Evolutionary conservation across 306 rosid genomes (phyloP).

Genomic region (Acacia melanoxylon): DNA sequence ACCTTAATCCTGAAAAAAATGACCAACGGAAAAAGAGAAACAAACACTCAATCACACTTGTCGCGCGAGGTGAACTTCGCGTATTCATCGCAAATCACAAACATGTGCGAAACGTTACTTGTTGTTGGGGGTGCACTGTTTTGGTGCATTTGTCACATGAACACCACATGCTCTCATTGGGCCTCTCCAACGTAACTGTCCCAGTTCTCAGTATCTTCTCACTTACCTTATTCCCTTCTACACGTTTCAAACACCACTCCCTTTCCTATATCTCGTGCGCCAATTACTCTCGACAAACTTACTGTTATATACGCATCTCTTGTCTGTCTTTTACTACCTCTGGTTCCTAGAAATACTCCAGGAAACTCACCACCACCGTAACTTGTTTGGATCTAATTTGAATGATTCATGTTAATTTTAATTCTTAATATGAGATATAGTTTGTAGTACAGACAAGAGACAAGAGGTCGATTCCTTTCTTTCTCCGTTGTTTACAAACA

Average conservation of each 20-base stretch:
- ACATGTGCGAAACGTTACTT: slow-evolving; percentile 15
- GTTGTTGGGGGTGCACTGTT: not conserved
- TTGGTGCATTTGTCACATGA: slow-evolving; percentile 17
- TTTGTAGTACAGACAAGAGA: rapidly evolving
- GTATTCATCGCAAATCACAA: not conserved
- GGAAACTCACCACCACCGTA: too few species aligned
- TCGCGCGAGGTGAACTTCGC: too few species aligned
- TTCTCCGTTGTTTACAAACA: not conserved
- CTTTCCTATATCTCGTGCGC: not conserved
- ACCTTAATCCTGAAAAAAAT: too few species aligned
- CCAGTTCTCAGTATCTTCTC: slow-evolving; percentile 15
- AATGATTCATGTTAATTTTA: too few species aligned
- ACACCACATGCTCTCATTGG: not conserved
- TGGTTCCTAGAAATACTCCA: too few species aligned
- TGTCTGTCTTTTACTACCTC: not conserved
- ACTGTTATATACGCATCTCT: not conserved
- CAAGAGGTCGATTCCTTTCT: too few species aligned
- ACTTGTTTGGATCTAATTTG: too few species aligned
- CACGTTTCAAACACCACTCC: not conserved
- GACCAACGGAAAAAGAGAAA: not conserved
- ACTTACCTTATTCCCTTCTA: not conserved
- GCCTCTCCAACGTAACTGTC: too few species aligned
- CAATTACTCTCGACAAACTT: not conserved
- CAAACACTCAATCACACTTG: not conserved
- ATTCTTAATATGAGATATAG: too few species aligned